Conservation (phyloP, 768 basidiomycete genomes). For the Rhodocollybia butyracea region DNA sequence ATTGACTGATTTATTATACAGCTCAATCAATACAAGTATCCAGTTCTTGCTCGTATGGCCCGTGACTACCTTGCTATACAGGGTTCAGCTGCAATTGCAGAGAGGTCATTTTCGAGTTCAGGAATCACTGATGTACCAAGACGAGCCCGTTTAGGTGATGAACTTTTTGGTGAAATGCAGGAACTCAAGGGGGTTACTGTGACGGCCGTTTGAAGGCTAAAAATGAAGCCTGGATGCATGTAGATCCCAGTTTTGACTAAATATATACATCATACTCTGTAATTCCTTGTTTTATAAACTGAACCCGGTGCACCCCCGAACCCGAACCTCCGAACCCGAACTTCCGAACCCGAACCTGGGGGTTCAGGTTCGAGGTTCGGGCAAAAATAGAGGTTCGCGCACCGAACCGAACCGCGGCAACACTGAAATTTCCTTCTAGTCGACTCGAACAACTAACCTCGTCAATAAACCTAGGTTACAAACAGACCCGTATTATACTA, state of each 20-base stretch:
- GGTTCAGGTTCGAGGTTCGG: too few species aligned
- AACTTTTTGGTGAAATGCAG: slow-evolving; percentile 24
- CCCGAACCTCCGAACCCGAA: too few species aligned
- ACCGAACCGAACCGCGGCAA: too few species aligned
- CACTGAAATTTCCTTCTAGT: too few species aligned
- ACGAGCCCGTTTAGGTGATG: slow-evolving; percentile 16
- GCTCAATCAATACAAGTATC: slow-evolving; percentile 21
- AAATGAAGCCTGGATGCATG: slow-evolving; percentile 9
- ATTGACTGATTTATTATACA: slow-evolving; percentile 2
- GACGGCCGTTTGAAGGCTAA: slow-evolving; percentile 22
- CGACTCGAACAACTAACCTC: too few species aligned
- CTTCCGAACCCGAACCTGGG: too few species aligned
- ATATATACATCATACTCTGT: neutral
- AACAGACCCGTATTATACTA: too few species aligned
- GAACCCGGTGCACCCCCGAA: neutral
- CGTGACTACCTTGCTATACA: slow-evolving; percentile 26
- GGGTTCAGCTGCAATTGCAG: slow-evolving; percentile 23
- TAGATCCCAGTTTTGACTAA: neutral
- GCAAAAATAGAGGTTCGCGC: too few species aligned
- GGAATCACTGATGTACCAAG: slow-evolving; percentile 19
- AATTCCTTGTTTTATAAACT: neutral
- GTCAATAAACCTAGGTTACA: too few species aligned
- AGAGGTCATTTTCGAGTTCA: slow-evolving; percentile 23
- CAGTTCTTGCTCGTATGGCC: slow-evolving; percentile 18
- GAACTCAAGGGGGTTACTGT: slow-evolving; percentile 25